Base-by-base conservation (phyloP, 2,329 filamentous ascomycete genomes). In the Conoideocrella luteorostrata region DNA sequence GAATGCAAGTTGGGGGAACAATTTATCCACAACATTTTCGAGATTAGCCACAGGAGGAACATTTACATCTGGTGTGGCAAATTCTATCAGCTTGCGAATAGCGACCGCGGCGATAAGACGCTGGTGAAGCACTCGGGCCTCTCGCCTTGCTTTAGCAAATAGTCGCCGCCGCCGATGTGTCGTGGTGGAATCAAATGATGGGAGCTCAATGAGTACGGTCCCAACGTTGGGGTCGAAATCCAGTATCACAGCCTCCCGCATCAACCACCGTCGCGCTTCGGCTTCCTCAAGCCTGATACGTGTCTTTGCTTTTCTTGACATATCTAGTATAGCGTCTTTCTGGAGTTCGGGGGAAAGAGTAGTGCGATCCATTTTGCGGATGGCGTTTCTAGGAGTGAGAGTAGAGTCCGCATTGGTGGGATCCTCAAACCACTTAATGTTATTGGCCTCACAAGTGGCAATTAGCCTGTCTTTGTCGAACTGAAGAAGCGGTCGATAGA, bases 401-500 rank as follows among this genome's bases (percentile, higher is more conserved):
- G 82, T 88, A 7, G 71, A 74, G 55, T 96, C 85, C 13, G 71
- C 63, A 57, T 98, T 98, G 2, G 90, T 96, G 33, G 71, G 67
- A 59, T 98, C 93, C 59, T 93, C 87, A 50, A 88, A 86, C 85
- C 88, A 97, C 1, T 68, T 65, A 9, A 94, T 66, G 0, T 71
- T 64, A 50, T 82, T 75, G n/a, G 75, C 69, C 48, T 82, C 62
- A 56, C 91, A 96, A 0, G 87, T 89, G 2, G 80, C 78, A 34
- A 84, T 72, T n/a, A 96, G 71, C 28, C 82, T 71, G 40, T 78
- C 72, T 65, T 97, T 94, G 47, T 74, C 68, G 56, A 90, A 88
- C 7, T 61, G 60, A 7, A 94, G 67, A 38, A 93, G 64, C 4
- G 88, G 88, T 7, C 88, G 77, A 53, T 83, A 76, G 15, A 90